Conservation (phyloP, 495 filamentous ascomycete species). For the Trichoderma erinaceum region DNA sequence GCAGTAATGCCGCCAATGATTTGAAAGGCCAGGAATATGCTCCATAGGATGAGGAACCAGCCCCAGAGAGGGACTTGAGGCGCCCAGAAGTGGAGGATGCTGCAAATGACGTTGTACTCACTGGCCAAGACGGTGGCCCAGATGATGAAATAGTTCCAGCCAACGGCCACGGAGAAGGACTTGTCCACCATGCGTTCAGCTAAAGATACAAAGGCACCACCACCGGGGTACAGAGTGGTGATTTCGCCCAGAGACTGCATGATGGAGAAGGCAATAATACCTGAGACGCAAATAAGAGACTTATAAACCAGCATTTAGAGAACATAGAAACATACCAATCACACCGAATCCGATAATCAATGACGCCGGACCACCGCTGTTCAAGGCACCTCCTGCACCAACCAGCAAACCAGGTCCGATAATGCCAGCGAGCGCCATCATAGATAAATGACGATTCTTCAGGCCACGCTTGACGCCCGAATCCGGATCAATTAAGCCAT, state of each 20-base stretch:
- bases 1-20: constrained; percentile 39
- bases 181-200: constrained; percentile 68
- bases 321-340: constrained; percentile 46
- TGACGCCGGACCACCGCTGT: constrained; percentile 55
- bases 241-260: constrained; percentile 64
- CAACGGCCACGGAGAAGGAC: constrained; percentile 77
- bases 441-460: constrained; percentile 63
- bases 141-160: constrained; percentile 69
- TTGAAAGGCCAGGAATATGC: constrained; percentile 40
- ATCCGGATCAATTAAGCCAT: constrained; percentile 39
- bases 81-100: constrained; percentile 56
- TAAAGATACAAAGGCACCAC: constrained; percentile 54
- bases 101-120: constrained; percentile 54
- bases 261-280: constrained; percentile 55
- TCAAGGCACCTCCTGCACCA: constrained; percentile 56
- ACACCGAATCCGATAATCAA: constrained; percentile 59
- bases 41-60: constrained; percentile 64
- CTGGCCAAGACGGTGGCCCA: constrained; percentile 56
- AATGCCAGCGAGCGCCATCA: constrained; percentile 62
- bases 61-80: constrained; percentile 44
- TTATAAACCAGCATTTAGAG: too few relatives aligned
- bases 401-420: constrained; percentile 50
- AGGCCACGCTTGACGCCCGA: constrained; percentile 49
- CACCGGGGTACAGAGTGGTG: constrained; percentile 63
- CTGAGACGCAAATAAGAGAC: not conserved